Evolutionary conservation across 495 filamentous ascomycete genomes (phyloP).

Genomic region (Aspergillus ellipticus): DNA sequence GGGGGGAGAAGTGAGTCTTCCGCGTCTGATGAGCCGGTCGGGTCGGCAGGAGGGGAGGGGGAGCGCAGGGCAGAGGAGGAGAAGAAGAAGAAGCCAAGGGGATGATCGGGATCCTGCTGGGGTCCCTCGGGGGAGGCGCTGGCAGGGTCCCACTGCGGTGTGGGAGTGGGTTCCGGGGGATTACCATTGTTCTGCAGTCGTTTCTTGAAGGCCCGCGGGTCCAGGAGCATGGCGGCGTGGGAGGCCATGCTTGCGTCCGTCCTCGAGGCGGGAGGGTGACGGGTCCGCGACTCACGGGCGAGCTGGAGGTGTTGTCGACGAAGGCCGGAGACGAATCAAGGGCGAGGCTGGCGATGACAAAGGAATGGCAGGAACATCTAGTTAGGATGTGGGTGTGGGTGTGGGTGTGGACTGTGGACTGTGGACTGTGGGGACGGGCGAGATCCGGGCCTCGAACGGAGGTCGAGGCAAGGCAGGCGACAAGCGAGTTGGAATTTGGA

Average conservation of each 20-base stretch:
- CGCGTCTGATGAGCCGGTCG: conserved; percentile 14
- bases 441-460: not conserved
- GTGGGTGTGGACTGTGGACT: not conserved
- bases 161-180: conserved; percentile 8
- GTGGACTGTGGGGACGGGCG: no score
- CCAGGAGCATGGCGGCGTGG: conserved; percentile 41
- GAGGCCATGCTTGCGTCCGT: conserved; percentile 38
- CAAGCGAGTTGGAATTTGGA: not conserved
- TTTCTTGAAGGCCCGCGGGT: conserved; percentile 38
- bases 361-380: not conserved
- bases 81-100: conserved; percentile 6
- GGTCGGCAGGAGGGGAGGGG: conserved; percentile 16
- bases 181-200: conserved; percentile 33
- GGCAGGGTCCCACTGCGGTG: not conserved
- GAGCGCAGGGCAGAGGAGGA: conserved; percentile 10
- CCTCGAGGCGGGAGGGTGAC: conserved; percentile 6
- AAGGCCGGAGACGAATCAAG: not conserved
- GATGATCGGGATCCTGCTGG: not conserved
- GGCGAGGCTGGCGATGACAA: not conserved
- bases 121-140: not conserved
- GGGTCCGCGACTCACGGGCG: conserved; percentile 12
- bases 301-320: not conserved
- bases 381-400: not conserved
- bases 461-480: no score
- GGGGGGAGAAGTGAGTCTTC: conserved; percentile 24